Evolutionary conservation across 169 alveolate species (phyloP).

Genomic region (Plasmodium blacklocki): DNA sequence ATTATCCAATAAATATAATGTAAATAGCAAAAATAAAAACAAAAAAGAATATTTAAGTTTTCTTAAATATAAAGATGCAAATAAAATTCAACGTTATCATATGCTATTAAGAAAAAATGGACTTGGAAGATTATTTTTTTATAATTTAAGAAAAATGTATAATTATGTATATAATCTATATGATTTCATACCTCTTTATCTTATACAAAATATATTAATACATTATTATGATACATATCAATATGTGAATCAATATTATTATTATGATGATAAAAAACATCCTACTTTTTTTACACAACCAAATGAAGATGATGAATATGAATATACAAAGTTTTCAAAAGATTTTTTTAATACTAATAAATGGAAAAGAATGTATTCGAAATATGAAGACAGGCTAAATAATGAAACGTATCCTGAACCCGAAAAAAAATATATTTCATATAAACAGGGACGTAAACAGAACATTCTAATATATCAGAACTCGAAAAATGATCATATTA

Average conservation of each 20-base stretch:
- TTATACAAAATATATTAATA: conserved; percentile 37
- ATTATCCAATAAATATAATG: conserved; percentile 6
- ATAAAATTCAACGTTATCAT: conserved; percentile 40
- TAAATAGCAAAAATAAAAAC: neutral
- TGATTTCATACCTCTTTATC: conserved; percentile 44
- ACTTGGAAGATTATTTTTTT: conserved; percentile 8
- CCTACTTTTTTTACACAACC: neutral
- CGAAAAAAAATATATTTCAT: neutral
- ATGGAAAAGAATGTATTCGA: conserved; percentile 45
- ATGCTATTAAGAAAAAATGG: conserved; percentile 22
- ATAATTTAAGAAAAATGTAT: conserved; percentile 31
- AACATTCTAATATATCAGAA: no score
- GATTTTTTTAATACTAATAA: conserved; percentile 12
- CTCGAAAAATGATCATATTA: no score
- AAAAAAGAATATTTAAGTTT: conserved; percentile 2
- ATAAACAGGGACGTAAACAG: neutral
- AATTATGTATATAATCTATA: conserved; percentile 49
- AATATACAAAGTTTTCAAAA: conserved; percentile 13
- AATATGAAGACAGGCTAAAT: neutral
- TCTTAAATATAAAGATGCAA: conserved; percentile 25
- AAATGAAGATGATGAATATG: conserved; percentile 31
- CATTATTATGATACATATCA: conserved; percentile 16
- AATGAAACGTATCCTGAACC: neutral
- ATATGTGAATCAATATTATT: conserved; percentile 15
- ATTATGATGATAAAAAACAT: conserved; percentile 16